A percentile compares a stretch with the other conserved stretches of the same genome.
phyloP scores from a whole-genome alignment of 306 rosid species.

The Cotoneaster glaucophyllus region DNA sequence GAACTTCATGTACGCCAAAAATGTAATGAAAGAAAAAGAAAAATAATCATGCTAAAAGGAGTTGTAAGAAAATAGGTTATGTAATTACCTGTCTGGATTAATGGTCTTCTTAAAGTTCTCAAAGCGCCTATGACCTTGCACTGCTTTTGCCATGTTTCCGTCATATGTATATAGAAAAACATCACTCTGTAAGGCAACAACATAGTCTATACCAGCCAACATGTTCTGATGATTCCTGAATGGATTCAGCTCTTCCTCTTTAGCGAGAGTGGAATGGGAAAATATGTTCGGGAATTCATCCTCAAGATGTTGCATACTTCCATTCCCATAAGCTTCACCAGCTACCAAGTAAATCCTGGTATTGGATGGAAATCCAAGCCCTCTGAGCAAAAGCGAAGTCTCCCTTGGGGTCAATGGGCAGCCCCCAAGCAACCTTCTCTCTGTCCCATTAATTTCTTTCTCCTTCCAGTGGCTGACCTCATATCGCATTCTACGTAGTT shows the following conservation, averaged over 20 bases:
- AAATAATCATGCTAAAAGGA: constrained; percentile 2
- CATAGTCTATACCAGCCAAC: constrained; percentile 97
- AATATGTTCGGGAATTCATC: constrained; percentile 76
- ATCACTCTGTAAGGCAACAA: constrained; percentile 82
- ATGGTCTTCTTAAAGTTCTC: constrained; percentile 91
- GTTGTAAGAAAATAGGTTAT: constrained; percentile 10
- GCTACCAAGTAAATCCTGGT: constrained; percentile 87
- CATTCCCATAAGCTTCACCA: constrained; percentile 84
- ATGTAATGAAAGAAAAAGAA: constrained; percentile 3
- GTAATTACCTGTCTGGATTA: constrained; percentile 84
- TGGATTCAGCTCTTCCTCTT: constrained; percentile 65
- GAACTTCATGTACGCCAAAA: constrained; percentile 1
- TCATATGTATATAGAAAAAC: constrained; percentile 84
- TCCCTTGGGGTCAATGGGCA: constrained; percentile 95
- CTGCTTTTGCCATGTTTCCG: constrained; percentile 99
- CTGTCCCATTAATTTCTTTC: constrained; percentile 90
- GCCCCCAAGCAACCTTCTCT: constrained; percentile 92
- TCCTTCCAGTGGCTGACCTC: constrained; percentile 98
- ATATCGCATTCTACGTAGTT: constrained; percentile 73
- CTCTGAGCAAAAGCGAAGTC: constrained; percentile 80
- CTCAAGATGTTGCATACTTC: constrained; percentile 82
- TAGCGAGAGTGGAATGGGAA: constrained; percentile 75
- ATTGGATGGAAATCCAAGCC: constrained; percentile 71
- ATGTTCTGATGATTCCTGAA: constrained; percentile 87
- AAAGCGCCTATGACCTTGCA: constrained; percentile 94